These are phyloP conservation scores for Ensete glaucum DNA, from an alignment of 176 grass and related monocot genomes.

Conservation along the genomic window DNA sequence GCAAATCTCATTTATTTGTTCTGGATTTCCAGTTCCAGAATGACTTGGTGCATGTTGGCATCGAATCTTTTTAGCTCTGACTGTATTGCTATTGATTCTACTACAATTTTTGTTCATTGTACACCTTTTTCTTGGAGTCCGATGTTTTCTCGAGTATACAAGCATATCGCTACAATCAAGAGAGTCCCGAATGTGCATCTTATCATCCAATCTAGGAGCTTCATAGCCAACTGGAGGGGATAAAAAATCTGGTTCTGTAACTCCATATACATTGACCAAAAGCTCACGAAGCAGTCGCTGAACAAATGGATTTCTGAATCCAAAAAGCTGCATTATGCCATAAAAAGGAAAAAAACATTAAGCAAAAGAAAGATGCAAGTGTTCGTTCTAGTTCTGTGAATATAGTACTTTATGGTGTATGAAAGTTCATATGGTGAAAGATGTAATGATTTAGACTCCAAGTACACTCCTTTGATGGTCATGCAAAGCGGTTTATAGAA, in stretches of 20 bases:
- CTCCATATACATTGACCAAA: conserved; percentile 43
- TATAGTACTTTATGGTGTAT: background rate
- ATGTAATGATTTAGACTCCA: background rate
- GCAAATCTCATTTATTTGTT: background rate
- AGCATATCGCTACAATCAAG: conserved; percentile 26
- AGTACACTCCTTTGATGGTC: background rate
- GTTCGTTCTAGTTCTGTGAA: background rate
- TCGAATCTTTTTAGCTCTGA: conserved; percentile 39
- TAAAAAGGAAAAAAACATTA: conserved; percentile 14
- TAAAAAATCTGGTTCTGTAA: conserved; percentile 23
- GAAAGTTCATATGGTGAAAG: background rate
- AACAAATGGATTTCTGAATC: conserved; percentile 75
- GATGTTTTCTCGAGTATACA: conserved; percentile 27
- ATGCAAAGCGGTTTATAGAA: too few relatives aligned
- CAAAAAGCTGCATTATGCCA: conserved; percentile 62
- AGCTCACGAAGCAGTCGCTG: conserved; percentile 83
- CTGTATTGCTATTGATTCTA: conserved; percentile 23
- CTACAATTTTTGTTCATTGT: conserved; percentile 20
- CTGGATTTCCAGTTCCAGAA: conserved; percentile 9
- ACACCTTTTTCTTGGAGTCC: conserved; percentile 42
- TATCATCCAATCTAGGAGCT: conserved; percentile 24
- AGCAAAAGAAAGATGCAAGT: background rate
- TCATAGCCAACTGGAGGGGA: conserved; percentile 17
- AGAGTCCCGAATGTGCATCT: conserved; percentile 29
- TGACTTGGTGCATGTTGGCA: conserved; percentile 20